These are phyloP conservation scores for Candida easanensis DNA, from an alignment of 805 yeast genomes.

Conservation along the genomic window DNA sequence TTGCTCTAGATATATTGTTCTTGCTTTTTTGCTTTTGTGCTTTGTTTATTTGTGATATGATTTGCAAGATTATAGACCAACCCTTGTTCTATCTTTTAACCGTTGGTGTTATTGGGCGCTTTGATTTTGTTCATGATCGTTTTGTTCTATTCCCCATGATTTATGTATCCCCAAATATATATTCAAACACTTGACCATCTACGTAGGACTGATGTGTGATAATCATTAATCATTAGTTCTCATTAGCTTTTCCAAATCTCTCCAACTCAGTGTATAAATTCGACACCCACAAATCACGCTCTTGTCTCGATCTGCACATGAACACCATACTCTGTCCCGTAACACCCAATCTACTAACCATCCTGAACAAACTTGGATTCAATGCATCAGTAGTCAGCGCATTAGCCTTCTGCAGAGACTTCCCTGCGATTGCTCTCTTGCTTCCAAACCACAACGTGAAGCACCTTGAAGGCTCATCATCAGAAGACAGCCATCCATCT, in stretches of 20 bases:
- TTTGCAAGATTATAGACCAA: no score
- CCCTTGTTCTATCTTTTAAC: no score
- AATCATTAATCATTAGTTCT: conserved; percentile 2
- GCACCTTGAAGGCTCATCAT: conserved; percentile 70
- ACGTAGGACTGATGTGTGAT: no score
- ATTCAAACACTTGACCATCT: no score
- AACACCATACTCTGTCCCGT: conserved; percentile 71
- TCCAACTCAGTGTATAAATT: conserved; percentile 35
- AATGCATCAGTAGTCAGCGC: conserved; percentile 17
- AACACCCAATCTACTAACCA: conserved; percentile 56
- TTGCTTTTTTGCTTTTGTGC: no score
- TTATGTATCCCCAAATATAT: no score
- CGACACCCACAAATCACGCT: conserved; percentile 79
- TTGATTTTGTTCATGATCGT: no score
- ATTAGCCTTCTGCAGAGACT: background rate
- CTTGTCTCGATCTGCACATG: conserved; percentile 78
- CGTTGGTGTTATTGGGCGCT: no score
- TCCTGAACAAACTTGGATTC: conserved; percentile 43
- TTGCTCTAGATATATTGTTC: no score
- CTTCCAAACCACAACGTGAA: conserved; percentile 84
- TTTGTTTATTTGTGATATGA: no score
- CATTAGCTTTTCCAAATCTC: conserved; percentile 24
- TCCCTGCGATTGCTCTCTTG: conserved; percentile 44
- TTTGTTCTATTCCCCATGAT: no score
- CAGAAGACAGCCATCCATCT: conserved; percentile 84